phyloP scores from a whole-genome alignment of 345 rosid genomes.

The Sonneratia caseolaris region DNA sequence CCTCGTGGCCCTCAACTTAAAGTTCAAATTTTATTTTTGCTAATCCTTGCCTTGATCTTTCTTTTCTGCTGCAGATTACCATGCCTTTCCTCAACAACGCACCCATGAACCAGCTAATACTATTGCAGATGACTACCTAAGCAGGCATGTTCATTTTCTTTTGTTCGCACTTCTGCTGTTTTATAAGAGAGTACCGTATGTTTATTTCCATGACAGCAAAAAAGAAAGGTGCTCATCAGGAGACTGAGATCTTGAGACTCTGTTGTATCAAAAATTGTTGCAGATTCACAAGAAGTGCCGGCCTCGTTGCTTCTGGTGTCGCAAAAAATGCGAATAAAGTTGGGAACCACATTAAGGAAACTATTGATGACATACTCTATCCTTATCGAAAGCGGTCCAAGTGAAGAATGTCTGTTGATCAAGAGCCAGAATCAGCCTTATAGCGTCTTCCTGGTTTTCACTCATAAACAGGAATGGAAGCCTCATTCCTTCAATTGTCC shows the following conservation, averaged over 20 bases:
- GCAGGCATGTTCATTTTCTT: slow-evolving; percentile 26
- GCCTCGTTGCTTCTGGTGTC: slow-evolving; percentile 55
- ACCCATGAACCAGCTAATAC: slow-evolving; percentile 26
- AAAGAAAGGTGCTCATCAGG: not conserved
- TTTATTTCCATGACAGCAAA: not conserved
- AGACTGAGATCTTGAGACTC: not conserved
- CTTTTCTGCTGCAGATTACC: slow-evolving; percentile 24
- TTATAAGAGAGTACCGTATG: not conserved
- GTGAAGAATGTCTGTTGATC: slow-evolving; percentile 4
- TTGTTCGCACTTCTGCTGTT: not conserved
- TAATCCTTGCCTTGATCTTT: not conserved
- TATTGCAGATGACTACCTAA: slow-evolving; percentile 41
- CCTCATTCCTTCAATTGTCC: not conserved
- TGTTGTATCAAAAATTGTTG: not conserved
- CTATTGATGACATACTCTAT: slow-evolving; percentile 39
- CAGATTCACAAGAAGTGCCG: slow-evolving; percentile 56
- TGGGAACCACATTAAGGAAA: slow-evolving; percentile 43
- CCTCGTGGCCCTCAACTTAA: not conserved
- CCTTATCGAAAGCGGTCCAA: slow-evolving; percentile 39
- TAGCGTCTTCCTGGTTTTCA: not conserved
- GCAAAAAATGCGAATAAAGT: slow-evolving; percentile 42
- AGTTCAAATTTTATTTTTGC: not conserved
- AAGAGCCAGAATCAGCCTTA: not conserved
- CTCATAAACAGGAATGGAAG: not conserved
- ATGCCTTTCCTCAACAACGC: slow-evolving; percentile 28